Conservation (phyloP, 768 basidiomycete species). For the Rossbeevera mucosa region DNA sequence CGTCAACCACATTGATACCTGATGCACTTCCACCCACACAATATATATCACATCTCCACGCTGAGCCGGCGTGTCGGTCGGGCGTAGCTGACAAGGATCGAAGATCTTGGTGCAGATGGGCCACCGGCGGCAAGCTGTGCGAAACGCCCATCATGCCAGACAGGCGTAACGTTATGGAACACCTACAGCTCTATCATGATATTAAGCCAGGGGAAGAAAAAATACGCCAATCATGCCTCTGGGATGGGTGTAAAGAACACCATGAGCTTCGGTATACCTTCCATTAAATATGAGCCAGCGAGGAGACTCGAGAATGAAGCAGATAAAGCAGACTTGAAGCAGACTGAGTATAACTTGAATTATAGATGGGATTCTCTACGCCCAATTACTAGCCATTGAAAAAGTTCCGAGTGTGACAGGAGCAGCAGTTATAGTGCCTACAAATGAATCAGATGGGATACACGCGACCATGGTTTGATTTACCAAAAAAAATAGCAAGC, state of each 20-base stretch:
- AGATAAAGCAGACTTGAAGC: too few species aligned
- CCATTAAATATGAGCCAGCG: too few species aligned
- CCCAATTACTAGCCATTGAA: too few species aligned
- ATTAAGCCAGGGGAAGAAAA: slow-evolving; percentile 19
- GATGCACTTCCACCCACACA: neutral
- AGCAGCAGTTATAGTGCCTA: neutral
- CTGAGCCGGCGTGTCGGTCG: neutral
- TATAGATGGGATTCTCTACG: too few species aligned
- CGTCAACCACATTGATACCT: neutral
- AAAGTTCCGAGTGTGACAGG: too few species aligned
- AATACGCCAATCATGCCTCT: slow-evolving; percentile 11
- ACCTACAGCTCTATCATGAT: slow-evolving; percentile 12
- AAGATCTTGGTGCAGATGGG: slow-evolving; percentile 12
- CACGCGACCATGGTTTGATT: neutral
- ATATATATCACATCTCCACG: neutral
- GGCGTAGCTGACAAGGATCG: neutral
- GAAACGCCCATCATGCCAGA: neutral
- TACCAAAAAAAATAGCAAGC: neutral
- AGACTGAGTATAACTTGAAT: too few species aligned
- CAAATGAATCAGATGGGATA: neutral
- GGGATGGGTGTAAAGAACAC: slow-evolving; percentile 14
- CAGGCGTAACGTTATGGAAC: slow-evolving; percentile 16
- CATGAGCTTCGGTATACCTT: too few species aligned
- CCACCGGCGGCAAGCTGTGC: slow-evolving; percentile 5
- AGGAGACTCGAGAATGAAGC: too few species aligned